Percentiles rank a stretch among this genome's conserved stretches.
Conservation (phyloP, 202 grass and related monocot species). For the Schoenoplectus triqueter region DNA sequence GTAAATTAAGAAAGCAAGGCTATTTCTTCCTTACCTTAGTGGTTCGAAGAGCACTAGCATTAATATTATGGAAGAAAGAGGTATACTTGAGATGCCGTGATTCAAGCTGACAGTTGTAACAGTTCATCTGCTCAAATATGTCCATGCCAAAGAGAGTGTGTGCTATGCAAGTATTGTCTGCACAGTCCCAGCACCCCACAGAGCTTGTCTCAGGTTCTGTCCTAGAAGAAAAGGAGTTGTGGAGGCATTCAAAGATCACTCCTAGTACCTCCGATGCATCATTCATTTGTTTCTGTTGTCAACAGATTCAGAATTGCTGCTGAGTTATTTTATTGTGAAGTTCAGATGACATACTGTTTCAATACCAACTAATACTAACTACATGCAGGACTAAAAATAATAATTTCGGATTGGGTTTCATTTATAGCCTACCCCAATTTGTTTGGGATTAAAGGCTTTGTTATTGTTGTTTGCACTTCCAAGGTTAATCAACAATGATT, state of each 20-base stretch:
- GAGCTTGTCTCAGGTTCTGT: slow-evolving; percentile 39
- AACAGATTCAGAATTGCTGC: slow-evolving; percentile 14
- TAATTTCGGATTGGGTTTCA: not conserved
- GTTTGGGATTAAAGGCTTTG: too few relatives aligned
- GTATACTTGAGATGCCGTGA: slow-evolving; percentile 88
- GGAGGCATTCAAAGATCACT: slow-evolving; percentile 92
- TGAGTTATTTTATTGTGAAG: slow-evolving; percentile 3
- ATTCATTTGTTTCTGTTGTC: slow-evolving; percentile 91
- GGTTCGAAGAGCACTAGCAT: slow-evolving; percentile 88
- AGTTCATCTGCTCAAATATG: slow-evolving; percentile 85
- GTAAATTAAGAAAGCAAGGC: slow-evolving; percentile 25
- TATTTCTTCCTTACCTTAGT: slow-evolving; percentile 59
- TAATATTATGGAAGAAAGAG: slow-evolving; percentile 97
- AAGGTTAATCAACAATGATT: slow-evolving; percentile 9
- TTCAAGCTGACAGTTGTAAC: slow-evolving; percentile 72
- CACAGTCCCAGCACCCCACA: slow-evolving; percentile 87
- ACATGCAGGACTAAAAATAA: slow-evolving; percentile 6
- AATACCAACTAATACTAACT: not conserved
- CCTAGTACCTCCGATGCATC: slow-evolving; percentile 97
- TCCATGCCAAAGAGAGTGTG: slow-evolving; percentile 93
- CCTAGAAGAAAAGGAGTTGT: slow-evolving; percentile 68
- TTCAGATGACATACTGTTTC: not conserved
- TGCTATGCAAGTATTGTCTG: slow-evolving; percentile 78
- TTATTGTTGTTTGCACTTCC: not conserved
- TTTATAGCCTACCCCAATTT: too few relatives aligned